These are phyloP conservation scores for Didymella arachidicola DNA, from an alignment of 2,329 filamentous ascomycete species.

Conservation along the genomic window DNA sequence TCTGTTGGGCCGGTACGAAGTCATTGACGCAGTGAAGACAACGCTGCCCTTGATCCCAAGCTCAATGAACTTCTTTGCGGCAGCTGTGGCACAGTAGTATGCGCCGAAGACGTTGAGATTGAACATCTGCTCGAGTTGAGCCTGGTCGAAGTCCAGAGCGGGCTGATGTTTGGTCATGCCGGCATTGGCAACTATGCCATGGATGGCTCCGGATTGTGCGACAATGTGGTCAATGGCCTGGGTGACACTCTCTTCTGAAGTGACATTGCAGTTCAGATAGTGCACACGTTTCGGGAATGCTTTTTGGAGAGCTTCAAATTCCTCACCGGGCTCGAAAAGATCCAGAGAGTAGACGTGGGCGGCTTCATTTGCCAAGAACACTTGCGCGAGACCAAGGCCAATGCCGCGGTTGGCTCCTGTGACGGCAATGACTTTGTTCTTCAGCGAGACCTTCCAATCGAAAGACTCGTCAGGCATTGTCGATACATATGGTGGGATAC, in stretches of 20 bases:
- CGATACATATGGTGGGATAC: slow-evolving; percentile 48
- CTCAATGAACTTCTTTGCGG: slow-evolving; percentile 56
- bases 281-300: slow-evolving; percentile 54
- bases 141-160: slow-evolving; percentile 60
- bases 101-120: slow-evolving; percentile 59
- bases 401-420: slow-evolving; percentile 49
- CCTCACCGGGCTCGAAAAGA: slow-evolving; percentile 57
- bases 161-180: slow-evolving; percentile 62
- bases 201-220: slow-evolving; percentile 56
- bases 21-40: slow-evolving; percentile 61
- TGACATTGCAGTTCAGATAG: slow-evolving; percentile 60
- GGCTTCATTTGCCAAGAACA: slow-evolving; percentile 58
- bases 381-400: slow-evolving; percentile 57
- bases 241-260: slow-evolving; percentile 56
- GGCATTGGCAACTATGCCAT: slow-evolving; percentile 62
- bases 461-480: slow-evolving; percentile 56
- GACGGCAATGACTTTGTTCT: slow-evolving; percentile 51
- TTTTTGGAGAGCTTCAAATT: slow-evolving; percentile 54
- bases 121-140: slow-evolving; percentile 58
- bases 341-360: slow-evolving; percentile 60
- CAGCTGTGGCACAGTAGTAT: slow-evolving; percentile 57
- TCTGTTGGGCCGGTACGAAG: slow-evolving; percentile 59
- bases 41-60: slow-evolving; percentile 58
- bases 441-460: slow-evolving; percentile 57
- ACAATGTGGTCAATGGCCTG: slow-evolving; percentile 58